These are phyloP conservation scores for Phaeophleospora eucalypticola DNA, from an alignment of 2,329 filamentous ascomycete species.

Conservation along the genomic window DNA sequence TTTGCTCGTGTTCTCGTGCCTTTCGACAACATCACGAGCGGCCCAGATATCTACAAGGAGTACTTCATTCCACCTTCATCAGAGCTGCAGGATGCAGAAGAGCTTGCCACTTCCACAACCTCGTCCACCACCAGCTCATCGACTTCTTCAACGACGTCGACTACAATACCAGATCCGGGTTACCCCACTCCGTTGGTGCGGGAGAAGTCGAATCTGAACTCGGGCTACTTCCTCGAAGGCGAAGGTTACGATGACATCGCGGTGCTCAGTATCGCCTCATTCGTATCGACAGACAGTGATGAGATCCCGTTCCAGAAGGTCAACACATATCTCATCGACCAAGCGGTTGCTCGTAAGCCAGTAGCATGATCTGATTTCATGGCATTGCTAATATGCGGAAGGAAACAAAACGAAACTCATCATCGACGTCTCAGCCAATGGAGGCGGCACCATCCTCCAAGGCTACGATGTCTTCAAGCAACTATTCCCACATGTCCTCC, in stretches of 20 bases:
- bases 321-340: constrained; percentile 40
- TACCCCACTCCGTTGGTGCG: constrained; percentile 41
- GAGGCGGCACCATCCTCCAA: constrained; percentile 56
- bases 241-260: constrained; percentile 44
- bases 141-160: constrained; percentile 13
- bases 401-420: constrained; percentile 58
- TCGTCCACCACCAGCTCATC: constrained; percentile 9
- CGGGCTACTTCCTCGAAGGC: constrained; percentile 45
- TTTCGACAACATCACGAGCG: constrained; percentile 41
- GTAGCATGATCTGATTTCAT: not conserved
- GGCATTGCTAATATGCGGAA: not conserved
- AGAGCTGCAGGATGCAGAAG: constrained; percentile 21
- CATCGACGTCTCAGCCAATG: constrained; percentile 56
- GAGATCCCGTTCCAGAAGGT: constrained; percentile 39
- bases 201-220: constrained; percentile 41
- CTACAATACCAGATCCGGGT: constrained; percentile 36
- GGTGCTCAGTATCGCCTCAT: constrained; percentile 43
- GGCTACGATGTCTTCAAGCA: constrained; percentile 59
- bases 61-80: constrained; percentile 24
- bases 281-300: constrained; percentile 33
- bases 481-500: constrained; percentile 50
- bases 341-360: constrained; percentile 35
- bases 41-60: constrained; percentile 40
- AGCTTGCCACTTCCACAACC: constrained; percentile 15
- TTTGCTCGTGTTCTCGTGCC: constrained; percentile 41